These are phyloP conservation scores for Uronychia binucleata DNA, from an alignment of 73 alveolate species.

Conservation along the genomic window DNA sequence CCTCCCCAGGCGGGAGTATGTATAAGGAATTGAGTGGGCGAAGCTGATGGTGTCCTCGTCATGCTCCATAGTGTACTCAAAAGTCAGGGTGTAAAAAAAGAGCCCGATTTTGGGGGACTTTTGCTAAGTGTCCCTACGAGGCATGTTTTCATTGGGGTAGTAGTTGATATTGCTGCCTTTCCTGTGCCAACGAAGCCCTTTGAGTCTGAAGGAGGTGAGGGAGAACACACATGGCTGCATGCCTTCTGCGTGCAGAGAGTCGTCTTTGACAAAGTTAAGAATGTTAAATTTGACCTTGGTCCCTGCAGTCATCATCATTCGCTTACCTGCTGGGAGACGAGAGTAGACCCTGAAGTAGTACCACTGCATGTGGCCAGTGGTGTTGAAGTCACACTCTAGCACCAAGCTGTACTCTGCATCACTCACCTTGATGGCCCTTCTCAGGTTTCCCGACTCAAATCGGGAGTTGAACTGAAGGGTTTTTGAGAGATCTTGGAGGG, in stretches of 20 bases:
- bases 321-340: constrained; percentile 38
- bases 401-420: constrained; percentile 48
- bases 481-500: not conserved
- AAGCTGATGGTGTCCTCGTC: constrained; percentile 81
- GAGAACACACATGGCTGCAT: constrained; percentile 59
- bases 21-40: constrained; percentile 90
- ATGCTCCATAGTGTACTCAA: constrained; percentile 63
- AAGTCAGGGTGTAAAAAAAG: constrained; percentile 70
- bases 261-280: constrained; percentile 46
- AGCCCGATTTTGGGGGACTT: constrained; percentile 36
- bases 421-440: constrained; percentile 57
- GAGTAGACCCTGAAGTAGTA: constrained; percentile 49
- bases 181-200: constrained; percentile 20
- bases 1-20: constrained; percentile 68
- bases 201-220: not conserved
- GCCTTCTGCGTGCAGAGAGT: constrained; percentile 41
- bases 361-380: constrained; percentile 68
- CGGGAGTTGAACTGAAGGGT: constrained; percentile 71
- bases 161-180: constrained; percentile 29
- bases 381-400: constrained; percentile 53
- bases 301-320: constrained; percentile 8
- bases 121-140: constrained; percentile 42
- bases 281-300: constrained; percentile 38
- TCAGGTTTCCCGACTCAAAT: constrained; percentile 64
- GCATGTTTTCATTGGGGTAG: constrained; percentile 32